Evolutionary conservation across 805 yeast genomes (phyloP), one percentile per base, ranked within the genome.

Genomic region (Clavispora fructus): DNA sequence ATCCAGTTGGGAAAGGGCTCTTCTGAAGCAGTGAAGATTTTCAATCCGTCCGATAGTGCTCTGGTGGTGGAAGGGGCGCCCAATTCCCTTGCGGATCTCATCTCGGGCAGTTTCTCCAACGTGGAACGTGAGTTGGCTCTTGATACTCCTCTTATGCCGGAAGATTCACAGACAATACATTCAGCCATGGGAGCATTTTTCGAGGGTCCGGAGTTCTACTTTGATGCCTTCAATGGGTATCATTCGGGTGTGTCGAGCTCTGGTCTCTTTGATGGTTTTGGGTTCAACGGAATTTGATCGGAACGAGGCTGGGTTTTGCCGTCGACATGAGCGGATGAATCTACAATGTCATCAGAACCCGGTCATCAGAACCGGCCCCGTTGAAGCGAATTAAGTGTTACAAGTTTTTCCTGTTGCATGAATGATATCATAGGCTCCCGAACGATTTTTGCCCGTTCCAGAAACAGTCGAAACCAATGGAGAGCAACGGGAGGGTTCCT

Each of bases 181-280:
- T 33, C 37, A 6, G 37, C 37, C 37, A 50, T 50, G 54, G 54
- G 45, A 33, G 39, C 50, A 17, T 46, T 50, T 26, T 50, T 48
- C 28, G 51, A 47, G 11, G 46, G 47, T 1, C 50, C 47, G 4
- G 50, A 47, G 23, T 37, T 44, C 33, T 47, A 47, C 35, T 47
- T 47, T 28, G 50, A 43, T 6, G 46, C 47, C 10, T 47, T 46
- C 35, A 35, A 33, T 13, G 29, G 39, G 6, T 13, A 25, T 8
- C 27, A 27, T 17, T 39, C 41, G 23, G 30, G 25, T n/a, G 37
- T 33, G 9, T 11, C 29, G 17, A 37, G 13, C 17, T 25, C 25
- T 10, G 31, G 31, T 6, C 23, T 27, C 10, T 27, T 27, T 13
- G 41, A 39, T 16, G 13, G 37, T 10, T 16, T 33, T 33, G 37